Percentiles rank a stretch among this genome's conserved stretches.
phyloP scores from a whole-genome alignment of 2,329 filamentous ascomycete species.

The Dactylellina drechsleri region DNA sequence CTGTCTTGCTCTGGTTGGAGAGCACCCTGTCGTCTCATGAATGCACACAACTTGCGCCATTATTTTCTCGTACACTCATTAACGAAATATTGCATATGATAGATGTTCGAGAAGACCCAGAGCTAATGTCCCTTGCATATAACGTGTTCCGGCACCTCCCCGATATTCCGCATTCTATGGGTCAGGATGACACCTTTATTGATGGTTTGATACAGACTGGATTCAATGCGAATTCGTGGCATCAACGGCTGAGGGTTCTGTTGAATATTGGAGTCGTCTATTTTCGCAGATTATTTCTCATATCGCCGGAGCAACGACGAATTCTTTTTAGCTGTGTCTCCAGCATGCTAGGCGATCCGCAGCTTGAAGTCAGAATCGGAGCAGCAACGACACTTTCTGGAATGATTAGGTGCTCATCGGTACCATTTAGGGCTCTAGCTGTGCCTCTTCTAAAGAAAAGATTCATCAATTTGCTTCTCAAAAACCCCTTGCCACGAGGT shows the following conservation, averaged over 20 bases:
- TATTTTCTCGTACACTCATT: constrained; percentile 90
- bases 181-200: constrained; percentile 86
- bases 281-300: constrained; percentile 93
- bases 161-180: constrained; percentile 89
- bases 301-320: constrained; percentile 77
- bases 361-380: constrained; percentile 92
- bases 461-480: constrained; percentile 79
- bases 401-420: constrained; percentile 96
- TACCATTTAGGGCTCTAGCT: constrained; percentile 78
- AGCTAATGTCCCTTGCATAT: constrained; percentile 92
- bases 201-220: constrained; percentile 87
- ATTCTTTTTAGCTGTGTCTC: constrained; percentile 91
- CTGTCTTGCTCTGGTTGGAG: constrained; percentile 93
- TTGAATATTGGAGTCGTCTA: constrained; percentile 99
- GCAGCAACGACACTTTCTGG: constrained; percentile 93
- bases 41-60: constrained; percentile 87
- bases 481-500: constrained; percentile 86
- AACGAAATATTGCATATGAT: constrained; percentile 98
- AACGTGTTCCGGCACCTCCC: constrained; percentile 96
- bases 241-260: constrained; percentile 90
- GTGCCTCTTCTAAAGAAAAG: constrained; percentile 78
- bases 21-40: constrained; percentile 89
- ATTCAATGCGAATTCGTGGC: constrained; percentile 85
- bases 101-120: constrained; percentile 98
- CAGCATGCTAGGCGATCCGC: constrained; percentile 88